Base-by-base conservation (phyloP, 1,139 yeast genomes). In the Casaregolazyma lundiana region DNA sequence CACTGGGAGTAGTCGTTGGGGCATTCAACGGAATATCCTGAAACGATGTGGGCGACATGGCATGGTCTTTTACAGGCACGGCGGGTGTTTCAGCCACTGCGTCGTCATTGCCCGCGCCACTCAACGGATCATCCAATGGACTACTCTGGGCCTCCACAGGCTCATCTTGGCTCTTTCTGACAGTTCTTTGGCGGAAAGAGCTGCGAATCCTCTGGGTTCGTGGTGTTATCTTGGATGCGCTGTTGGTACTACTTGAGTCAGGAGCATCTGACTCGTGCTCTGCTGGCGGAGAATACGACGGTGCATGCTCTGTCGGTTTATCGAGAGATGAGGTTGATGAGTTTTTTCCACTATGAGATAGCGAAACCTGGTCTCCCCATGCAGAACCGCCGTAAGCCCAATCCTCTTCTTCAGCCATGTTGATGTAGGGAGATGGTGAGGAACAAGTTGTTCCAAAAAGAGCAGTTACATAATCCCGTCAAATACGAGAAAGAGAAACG, bases 311-410 rank as follows among this genome's bases (percentile, higher is more conserved):
- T 4, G 43, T 47, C 35, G 32, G 35, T 13, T 24, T 34, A 18
- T 41, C 46, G 41, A 49, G 39, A 19, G 54, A 53, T 11, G 59
- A 53, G 17, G 58, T 45, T 6, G 57, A 53, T 20, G 59, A 55
- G 41, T 53, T 54, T 46, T 50, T 50, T 32, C 53, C 45, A n/a
- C 55, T 50, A 19, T 39, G 42, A 15, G 45, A 30, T 36, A 53
- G 22, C 17, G 61, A 57, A 19, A 55, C 58, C 48, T 56, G 59
- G 49, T 57, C 61, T 8, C 57, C 61, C 61, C 61, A 57, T 17
- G 60, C 59, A 4, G 34, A 34, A 13, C 44, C 44, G 16, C 35
- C 35, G 8, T 37, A 37, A 7, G 26, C 35, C 15, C 35, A 37
- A 39, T 41, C 44, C 18, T 41, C 44, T 26, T 26, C 32, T 15